These are phyloP conservation scores for Fusarium acutatum DNA, from an alignment of 2,329 filamentous ascomycete species.

Conservation along the genomic window DNA sequence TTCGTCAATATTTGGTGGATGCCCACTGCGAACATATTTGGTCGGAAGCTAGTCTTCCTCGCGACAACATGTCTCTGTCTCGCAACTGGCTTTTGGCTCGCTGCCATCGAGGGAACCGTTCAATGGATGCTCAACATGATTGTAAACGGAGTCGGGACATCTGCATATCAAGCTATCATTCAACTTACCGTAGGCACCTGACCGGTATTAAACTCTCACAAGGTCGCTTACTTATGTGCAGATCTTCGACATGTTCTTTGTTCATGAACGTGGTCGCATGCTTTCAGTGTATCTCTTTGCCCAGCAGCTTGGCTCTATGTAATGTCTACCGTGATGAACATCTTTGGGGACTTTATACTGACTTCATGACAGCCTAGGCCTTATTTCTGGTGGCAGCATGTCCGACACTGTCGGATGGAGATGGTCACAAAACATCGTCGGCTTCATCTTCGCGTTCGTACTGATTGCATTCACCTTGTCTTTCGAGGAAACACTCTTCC, in stretches of 20 bases:
- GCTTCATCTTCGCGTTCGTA: neutral
- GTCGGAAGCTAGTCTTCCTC: neutral
- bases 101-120: neutral
- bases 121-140: neutral
- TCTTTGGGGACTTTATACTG: fast-evolving
- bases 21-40: neutral
- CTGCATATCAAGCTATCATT: neutral
- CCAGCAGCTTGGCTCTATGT: neutral
- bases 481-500: neutral
- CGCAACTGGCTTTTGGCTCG: neutral
- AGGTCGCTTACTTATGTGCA: fast-evolving
- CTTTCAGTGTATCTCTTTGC: neutral
- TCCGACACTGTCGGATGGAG: neutral
- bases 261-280: neutral
- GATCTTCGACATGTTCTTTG: neutral
- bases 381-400: neutral
- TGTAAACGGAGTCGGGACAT: fast-evolving
- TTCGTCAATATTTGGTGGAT: neutral
- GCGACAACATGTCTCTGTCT: neutral
- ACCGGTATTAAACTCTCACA: fast-evolving
- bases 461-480: neutral
- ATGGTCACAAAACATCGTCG: neutral
- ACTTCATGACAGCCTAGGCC: fast-evolving
- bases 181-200: neutral
- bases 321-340: fast-evolving